Base-by-base conservation (phyloP, 441 rosid genomes). In the Corymbia citriodora region DNA sequence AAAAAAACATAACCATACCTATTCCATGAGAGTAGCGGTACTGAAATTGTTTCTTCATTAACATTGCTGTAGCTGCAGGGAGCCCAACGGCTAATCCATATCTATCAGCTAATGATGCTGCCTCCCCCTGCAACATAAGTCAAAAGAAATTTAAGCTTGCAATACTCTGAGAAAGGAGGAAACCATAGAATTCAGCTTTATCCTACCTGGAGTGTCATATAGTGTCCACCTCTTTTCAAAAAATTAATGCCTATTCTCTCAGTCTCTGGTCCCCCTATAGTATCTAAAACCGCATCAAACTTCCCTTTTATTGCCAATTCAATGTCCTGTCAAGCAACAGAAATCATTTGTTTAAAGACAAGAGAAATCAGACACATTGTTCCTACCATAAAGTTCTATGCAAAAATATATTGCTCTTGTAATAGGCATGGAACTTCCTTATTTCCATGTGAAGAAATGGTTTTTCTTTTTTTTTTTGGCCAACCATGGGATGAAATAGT, bases 271-370 rank as follows among this genome's bases (percentile, higher is more conserved):
- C 93, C 96, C 83, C 99, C 99, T 92, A 98, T 97, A 88, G 99
- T 98, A 92, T 98, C 99, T 93, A 98, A 92, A 90, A 97, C 99
- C 68, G 97, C 97, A 92, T 97, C 99, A 91, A 97, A 98, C 92
- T 94, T 96, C 89, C 98, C 99, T 92, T 94, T 97, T 57, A 98
- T 95, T 89, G 93, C 98, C 93, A 95, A 83, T 92, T 97, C 99
- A 87, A 97, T 91, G 88, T 98, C 97, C 99, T 98, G 95, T 31
- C 72, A 89, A 88, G 88, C 83, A 83, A 49, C 40, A 40, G 21
- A 23, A 55, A 87, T 40, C 88, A 87, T 40, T 45, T 87, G 21
- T 55, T 45, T 23, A 55, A 48, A 55, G 70, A 29, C 21, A 31
- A 59, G 25, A 88, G 83, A 74, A 74, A 72, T 19, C 21, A 87